Evolutionary conservation across 2,329 filamentous ascomycete species (phyloP).

Genomic region (Coniochaeta sp.): DNA sequence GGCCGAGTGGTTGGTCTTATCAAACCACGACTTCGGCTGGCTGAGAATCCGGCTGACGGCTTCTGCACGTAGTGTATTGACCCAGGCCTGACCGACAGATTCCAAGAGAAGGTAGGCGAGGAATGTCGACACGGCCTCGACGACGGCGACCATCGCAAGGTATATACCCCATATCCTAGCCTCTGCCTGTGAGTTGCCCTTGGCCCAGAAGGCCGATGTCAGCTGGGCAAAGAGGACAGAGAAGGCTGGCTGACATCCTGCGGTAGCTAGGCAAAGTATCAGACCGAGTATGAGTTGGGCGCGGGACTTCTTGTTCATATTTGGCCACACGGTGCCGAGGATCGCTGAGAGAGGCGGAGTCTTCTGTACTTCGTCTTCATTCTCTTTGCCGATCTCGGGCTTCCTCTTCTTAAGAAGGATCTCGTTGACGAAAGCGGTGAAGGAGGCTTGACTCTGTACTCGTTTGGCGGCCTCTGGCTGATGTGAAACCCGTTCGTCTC

Average conservation of each 20-base stretch:
- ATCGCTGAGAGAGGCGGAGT: constrained; percentile 41
- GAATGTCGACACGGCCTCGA: constrained; percentile 60
- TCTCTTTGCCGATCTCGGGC: constrained; percentile 5
- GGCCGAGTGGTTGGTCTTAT: constrained; percentile 57
- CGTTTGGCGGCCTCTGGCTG: constrained; percentile 3
- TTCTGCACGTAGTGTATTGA: constrained; percentile 60
- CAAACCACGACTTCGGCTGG: constrained; percentile 76
- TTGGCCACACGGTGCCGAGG: constrained; percentile 64
- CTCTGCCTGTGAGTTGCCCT: constrained; percentile 35
- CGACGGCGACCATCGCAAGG: constrained; percentile 59
- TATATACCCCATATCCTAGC: constrained; percentile 62
- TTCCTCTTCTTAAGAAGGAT: constrained; percentile 10
- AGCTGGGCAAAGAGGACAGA: constrained; percentile 69
- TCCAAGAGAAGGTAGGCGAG: constrained; percentile 67
- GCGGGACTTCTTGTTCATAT: constrained; percentile 43
- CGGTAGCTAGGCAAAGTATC: constrained; percentile 54
- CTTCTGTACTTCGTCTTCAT: constrained; percentile 2
- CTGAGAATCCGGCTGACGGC: constrained; percentile 63
- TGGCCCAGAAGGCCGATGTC: constrained; percentile 59
- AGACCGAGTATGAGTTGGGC: constrained; percentile 52
- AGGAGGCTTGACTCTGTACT: constrained; percentile 10
- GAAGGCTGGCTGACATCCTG: constrained; percentile 57
- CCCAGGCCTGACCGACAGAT: constrained; percentile 65
- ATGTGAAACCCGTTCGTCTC: background rate
- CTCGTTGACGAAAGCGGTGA: constrained; percentile 15